These are phyloP conservation scores for Coccomyxa sp. DNA, from an alignment of 139 green algal species.

Conservation along the genomic window DNA sequence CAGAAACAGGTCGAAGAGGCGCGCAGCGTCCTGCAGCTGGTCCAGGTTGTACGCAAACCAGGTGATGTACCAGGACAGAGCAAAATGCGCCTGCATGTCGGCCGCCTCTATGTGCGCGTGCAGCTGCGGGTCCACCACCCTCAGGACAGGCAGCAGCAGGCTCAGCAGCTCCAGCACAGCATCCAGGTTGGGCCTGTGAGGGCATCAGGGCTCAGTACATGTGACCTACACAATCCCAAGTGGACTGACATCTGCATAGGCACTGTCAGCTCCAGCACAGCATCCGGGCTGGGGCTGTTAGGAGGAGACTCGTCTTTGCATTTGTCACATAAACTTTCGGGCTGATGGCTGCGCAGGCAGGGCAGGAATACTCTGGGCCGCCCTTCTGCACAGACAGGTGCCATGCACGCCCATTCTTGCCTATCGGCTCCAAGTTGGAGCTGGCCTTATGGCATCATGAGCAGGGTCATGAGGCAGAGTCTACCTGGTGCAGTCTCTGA, in stretches of 20 bases:
- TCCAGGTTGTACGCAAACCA: slow-evolving; percentile 85
- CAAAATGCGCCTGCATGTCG: slow-evolving; percentile 35
- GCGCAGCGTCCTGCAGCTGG: slow-evolving; percentile 38
- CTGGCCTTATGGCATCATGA: neutral
- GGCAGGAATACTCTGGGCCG: no score
- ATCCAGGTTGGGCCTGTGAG: slow-evolving; percentile 55
- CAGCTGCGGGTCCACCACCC: slow-evolving; percentile 23
- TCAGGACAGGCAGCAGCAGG: slow-evolving; percentile 59
- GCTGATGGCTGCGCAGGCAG: no score
- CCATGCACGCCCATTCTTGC: neutral
- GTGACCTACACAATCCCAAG: no score
- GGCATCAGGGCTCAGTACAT: no score
- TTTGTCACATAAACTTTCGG: no score
- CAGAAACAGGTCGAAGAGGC: slow-evolving; percentile 90
- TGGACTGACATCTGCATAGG: no score
- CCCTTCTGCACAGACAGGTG: no score
- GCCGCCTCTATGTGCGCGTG: slow-evolving; percentile 19
- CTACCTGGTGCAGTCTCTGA: slow-evolving; percentile 74
- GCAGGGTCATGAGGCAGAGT: neutral
- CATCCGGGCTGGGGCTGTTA: no score
- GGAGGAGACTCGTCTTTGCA: no score
- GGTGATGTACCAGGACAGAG: slow-evolving; percentile 74
- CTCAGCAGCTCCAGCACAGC: slow-evolving; percentile 62
- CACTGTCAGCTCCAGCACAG: no score
- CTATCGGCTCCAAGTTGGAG: neutral